Evolutionary conservation across 768 basidiomycete species (phyloP), one percentile per base, ranked within the genome.

Genomic region (Terana coerulea): DNA sequence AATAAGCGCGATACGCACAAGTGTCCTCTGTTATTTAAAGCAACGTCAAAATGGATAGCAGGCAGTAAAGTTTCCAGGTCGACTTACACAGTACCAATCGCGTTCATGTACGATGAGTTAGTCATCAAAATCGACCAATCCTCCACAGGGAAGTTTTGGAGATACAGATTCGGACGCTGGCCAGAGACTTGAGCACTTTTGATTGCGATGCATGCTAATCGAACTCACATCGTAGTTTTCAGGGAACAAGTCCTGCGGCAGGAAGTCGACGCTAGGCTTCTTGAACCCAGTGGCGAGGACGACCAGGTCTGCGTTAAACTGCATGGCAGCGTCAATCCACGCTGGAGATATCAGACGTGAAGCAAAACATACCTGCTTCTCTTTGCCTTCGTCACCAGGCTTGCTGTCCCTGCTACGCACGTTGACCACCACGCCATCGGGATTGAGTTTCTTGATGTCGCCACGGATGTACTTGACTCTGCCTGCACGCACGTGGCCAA

Each of bases 201-300:
- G n/a, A n/a, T n/a, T 11, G 25, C 49, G 31, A 22, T 21, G 14
- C 24, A 35, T 51, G 19, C 12, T 29, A 29, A 22, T 15, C 34
- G 37, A n/a, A 21, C 41, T 21, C 31, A 73, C 75, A 52, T 76
- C 67, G 47, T 78, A 76, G 4, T 68, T 72, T 41, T 75, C 73
- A 0, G 78, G 78, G 63, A 81, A 81, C 34, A 81, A 60, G 22
- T 76, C 72, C 2, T 71, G 53, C 6, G 72, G 69, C 49, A 80
- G 59, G 60, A 82, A 80, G 37, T 69, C 67, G 17, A 79, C 49
- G 6, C 60, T 57, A 0, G 78, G 79, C 46, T 72, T 69, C 59
- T 76, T 64, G 60, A 75, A 81, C 3, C 79, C 79, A 1, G 79
- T 82, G 1, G 80, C 80, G 19, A 81, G 62, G 3, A 81, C 72